Percentiles rank a stretch among this genome's conserved stretches.
These are phyloP conservation scores for Ophiostoma piceae DNA, from an alignment of 2,329 filamentous ascomycete species.

Conservation along the genomic window DNA sequence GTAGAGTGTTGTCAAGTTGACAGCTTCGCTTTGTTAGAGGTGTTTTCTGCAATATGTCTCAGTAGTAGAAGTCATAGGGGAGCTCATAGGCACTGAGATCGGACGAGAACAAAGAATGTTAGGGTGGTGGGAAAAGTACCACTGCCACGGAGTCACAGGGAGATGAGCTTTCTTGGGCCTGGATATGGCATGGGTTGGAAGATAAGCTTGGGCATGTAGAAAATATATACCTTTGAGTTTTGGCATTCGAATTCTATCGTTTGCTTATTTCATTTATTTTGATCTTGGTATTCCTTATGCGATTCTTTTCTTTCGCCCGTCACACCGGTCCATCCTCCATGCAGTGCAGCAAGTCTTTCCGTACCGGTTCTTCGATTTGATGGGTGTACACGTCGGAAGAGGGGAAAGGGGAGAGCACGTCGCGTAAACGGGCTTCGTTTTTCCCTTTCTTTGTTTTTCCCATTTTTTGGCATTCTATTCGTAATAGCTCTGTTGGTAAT, in stretches of 20 bases:
- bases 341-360: neutral
- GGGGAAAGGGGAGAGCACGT: neutral
- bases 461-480: neutral
- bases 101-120: slow-evolving; percentile 5
- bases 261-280: neutral
- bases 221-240: neutral
- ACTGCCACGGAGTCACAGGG: neutral
- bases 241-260: neutral
- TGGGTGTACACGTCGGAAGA: neutral
- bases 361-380: no score
- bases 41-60: neutral
- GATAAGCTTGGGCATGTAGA: neutral
- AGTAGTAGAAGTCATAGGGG: neutral
- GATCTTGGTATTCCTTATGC: neutral
- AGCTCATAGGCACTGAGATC: neutral
- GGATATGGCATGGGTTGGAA: neutral
- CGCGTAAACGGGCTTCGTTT: neutral
- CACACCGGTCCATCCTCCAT: neutral
- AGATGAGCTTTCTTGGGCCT: neutral
- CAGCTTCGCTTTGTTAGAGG: neutral
- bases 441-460: neutral
- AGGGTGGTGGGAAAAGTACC: neutral
- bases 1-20: neutral
- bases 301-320: neutral
- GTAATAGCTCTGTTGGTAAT: neutral